Evolutionary conservation across 177 flowering plant species (phyloP), one percentile per base, ranked within the genome.

Genomic region (Vitis hybrid): DNA sequence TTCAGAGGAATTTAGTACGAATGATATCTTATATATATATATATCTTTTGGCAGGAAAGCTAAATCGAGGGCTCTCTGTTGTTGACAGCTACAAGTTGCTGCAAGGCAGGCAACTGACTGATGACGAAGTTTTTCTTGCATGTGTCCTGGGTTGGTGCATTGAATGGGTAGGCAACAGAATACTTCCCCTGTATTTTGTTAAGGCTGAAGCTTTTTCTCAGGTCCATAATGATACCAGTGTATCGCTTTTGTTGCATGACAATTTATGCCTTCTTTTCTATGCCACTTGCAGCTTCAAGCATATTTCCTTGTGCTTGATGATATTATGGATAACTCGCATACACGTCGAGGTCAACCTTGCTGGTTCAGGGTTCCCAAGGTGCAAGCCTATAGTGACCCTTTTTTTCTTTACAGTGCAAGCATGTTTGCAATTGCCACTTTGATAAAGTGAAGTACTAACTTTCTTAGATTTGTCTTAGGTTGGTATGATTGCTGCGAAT

Each of bases 231-330:
- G 0, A 57, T 14, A 17, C 23, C 5, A 14, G 19, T 18, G 18
- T 17, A 15, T 17, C 18, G 0, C 18, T 57, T 18, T 34, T 34
- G 6, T 34, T 0, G 40, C 40, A 34, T 34, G 40, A 34, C 40
- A 34, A 57, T 58, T 80, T 56, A 68, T 60, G 13, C 45, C 45
- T 67, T 70, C 54, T 18, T 49, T 34, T 1, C 51, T 2, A 57
- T 70, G 3, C 74, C 52, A 61, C 66, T 62, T 83, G 81, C 93
- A 95, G 99, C 93, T 95, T 76, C 98, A 93, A 69, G 98, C 98
- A 40, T 95, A 89, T 77, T 95, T 95, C 74, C 99, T 95, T 72
- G 97, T 95, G 60, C 98, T 91, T 61, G 99, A 95, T 86, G 99
- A 95, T 67, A 95, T 95, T n/a, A 91, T 91, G 98, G 99, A 95